A percentile compares a stretch with the other conserved stretches of the same genome.
phyloP scores from a whole-genome alignment of 73 alveolate genomes.

The Paramecium pentaurelia region DNA sequence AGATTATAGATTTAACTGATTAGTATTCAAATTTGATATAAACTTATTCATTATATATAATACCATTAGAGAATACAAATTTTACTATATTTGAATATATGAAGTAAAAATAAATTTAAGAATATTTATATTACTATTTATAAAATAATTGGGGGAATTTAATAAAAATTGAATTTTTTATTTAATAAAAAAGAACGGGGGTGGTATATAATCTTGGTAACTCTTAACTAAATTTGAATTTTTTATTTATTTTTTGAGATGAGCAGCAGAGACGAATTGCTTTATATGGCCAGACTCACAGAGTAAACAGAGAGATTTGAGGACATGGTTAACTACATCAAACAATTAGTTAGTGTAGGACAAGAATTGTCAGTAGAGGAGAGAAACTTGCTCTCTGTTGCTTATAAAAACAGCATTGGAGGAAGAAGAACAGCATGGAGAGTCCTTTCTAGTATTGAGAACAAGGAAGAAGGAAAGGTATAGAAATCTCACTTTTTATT shows the following conservation, averaged over 20 bases:
- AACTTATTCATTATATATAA: neutral
- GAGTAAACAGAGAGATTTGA: constrained; percentile 89
- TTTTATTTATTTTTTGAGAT: constrained; percentile 12
- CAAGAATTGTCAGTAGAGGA: constrained; percentile 80
- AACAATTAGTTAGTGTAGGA: constrained; percentile 67
- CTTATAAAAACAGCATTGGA: constrained; percentile 82
- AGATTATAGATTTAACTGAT: neutral
- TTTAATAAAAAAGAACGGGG: neutral
- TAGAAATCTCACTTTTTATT: neutral
- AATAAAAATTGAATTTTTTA: neutral
- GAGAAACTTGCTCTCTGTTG: constrained; percentile 86
- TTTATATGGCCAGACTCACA: constrained; percentile 84
- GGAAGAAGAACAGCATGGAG: constrained; percentile 82
- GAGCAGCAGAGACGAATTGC: constrained; percentile 73
- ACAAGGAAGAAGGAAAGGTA: constrained; percentile 75
- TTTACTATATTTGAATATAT: neutral
- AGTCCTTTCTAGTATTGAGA: constrained; percentile 74
- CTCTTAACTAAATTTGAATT: constrained; percentile 18
- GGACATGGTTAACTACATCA: constrained; percentile 89
- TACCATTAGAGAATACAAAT: neutral
- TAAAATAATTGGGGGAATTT: neutral
- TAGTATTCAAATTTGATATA: neutral
- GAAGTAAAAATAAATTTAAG: neutral
- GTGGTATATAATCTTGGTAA: neutral
- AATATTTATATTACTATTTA: neutral